These are phyloP conservation scores for Pseudognaphalium luteoalbum DNA, from an alignment of 129 eudicot genomes.

Conservation along the genomic window DNA sequence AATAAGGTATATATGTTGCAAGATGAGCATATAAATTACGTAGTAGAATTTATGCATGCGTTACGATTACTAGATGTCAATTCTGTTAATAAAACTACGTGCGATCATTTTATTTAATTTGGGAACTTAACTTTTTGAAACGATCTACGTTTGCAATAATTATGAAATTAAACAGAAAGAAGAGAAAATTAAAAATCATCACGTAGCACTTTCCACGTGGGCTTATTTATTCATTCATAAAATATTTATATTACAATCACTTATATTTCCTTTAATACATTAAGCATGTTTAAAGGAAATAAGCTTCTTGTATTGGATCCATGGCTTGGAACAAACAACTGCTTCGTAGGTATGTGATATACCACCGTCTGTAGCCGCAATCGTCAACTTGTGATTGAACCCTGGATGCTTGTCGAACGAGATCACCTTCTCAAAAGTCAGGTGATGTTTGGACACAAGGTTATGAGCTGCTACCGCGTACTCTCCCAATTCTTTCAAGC, in stretches of 20 bases:
- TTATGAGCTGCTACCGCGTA: slow-evolving; percentile 35
- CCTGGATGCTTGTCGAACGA: slow-evolving; percentile 6
- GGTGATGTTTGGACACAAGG: slow-evolving; percentile 23
- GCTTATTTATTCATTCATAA: not conserved
- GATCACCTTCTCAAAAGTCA: slow-evolving; percentile 34
- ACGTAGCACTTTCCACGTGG: not conserved
- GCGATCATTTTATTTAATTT: no score
- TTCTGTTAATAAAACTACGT: no score
- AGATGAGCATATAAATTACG: no score
- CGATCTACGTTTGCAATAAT: not conserved
- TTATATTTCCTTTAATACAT: not conserved
- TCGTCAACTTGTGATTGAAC: slow-evolving; percentile 31
- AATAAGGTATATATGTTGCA: no score
- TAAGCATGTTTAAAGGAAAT: slow-evolving; percentile 32
- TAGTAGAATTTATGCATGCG: no score
- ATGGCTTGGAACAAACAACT: slow-evolving; percentile 35
- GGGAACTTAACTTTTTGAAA: no score
- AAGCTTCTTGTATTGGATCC: slow-evolving; percentile 28
- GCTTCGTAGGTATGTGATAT: slow-evolving; percentile 35
- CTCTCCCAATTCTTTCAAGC: slow-evolving; percentile 24
- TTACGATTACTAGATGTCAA: no score
- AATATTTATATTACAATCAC: not conserved
- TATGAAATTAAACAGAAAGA: not conserved
- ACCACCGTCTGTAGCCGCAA: slow-evolving; percentile 23
- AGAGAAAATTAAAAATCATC: not conserved